phyloP scores from a whole-genome alignment of 805 yeast species.

The Wickerhamomyces kurtzmanii region DNA sequence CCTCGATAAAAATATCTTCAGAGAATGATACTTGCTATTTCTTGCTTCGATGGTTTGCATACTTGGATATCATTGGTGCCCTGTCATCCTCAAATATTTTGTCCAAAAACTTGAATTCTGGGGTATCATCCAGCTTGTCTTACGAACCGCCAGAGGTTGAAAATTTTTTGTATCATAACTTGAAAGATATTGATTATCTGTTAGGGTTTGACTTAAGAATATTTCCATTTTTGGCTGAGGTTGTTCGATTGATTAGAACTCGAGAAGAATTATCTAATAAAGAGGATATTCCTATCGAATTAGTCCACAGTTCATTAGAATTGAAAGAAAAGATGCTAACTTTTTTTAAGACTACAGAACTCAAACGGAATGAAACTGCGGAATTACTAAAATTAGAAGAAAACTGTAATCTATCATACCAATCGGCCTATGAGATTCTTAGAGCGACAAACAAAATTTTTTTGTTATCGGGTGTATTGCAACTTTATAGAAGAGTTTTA shows the following conservation, averaged over 20 bases:
- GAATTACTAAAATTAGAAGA: slow-evolving; percentile 4
- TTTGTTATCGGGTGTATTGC: slow-evolving; percentile 42
- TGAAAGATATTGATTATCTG: slow-evolving; percentile 45
- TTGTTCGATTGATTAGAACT: slow-evolving; percentile 29
- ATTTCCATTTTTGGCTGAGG: slow-evolving; percentile 46
- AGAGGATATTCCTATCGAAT: slow-evolving; percentile 4
- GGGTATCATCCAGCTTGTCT: slow-evolving; percentile 18
- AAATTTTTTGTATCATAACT: slow-evolving; percentile 11
- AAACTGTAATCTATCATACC: no score
- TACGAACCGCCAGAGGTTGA: slow-evolving; percentile 9
- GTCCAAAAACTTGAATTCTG: slow-evolving; percentile 10
- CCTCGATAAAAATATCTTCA: no score
- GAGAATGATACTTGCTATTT: slow-evolving; percentile 30
- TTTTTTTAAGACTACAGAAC: slow-evolving; percentile 13
- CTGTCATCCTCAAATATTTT: slow-evolving; percentile 44
- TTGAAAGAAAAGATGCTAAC: slow-evolving; percentile 21
- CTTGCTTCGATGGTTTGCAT: slow-evolving; percentile 59
- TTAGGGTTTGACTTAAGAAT: slow-evolving; percentile 59
- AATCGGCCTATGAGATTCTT: slow-evolving; percentile 18
- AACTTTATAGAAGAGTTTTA: slow-evolving; percentile 49
- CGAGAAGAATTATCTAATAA: slow-evolving; percentile 11
- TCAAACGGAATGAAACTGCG: slow-evolving; percentile 19
- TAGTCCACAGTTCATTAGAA: slow-evolving; percentile 25
- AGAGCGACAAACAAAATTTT: slow-evolving; percentile 43
- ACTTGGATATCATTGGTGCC: slow-evolving; percentile 54